phyloP scores from a whole-genome alignment of 139 green algal species.

The Coelastrella sp. region DNA sequence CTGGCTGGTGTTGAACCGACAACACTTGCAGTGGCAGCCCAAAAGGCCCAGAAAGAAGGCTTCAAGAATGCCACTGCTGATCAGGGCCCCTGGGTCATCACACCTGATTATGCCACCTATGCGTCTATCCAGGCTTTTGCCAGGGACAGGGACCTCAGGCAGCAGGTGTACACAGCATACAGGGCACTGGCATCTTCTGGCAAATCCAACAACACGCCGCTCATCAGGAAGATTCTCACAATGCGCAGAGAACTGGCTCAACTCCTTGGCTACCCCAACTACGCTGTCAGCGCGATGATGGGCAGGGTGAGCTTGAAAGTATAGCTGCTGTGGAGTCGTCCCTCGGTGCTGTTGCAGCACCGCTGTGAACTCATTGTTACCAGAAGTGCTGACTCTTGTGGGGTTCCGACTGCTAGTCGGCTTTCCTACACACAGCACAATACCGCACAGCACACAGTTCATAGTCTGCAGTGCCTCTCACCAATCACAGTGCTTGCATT shows the following conservation, averaged over 20 bases:
- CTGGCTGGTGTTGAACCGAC: constrained; percentile 83
- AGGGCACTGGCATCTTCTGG: constrained; percentile 82
- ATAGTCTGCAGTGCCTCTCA: too few relatives aligned
- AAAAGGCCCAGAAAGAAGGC: constrained; percentile 61
- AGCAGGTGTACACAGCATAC: constrained; percentile 93
- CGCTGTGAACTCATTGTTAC: too few relatives aligned
- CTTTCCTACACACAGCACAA: too few relatives aligned
- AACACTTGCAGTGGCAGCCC: constrained; percentile 74
- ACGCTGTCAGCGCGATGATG: constrained; percentile 85
- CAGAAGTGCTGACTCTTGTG: too few relatives aligned
- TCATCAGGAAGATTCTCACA: constrained; percentile 88
- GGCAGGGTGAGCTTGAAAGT: not conserved
- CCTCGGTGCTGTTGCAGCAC: too few relatives aligned
- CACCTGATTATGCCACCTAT: constrained; percentile 93
- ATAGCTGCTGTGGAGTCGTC: not conserved
- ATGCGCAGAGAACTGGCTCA: constrained; percentile 86
- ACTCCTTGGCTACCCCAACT: constrained; percentile 91
- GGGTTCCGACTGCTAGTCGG: too few relatives aligned
- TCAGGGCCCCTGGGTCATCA: constrained; percentile 94
- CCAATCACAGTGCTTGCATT: not conserved
- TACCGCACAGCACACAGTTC: too few relatives aligned
- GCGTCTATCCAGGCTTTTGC: constrained; percentile 83
- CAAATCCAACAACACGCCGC: constrained; percentile 88
- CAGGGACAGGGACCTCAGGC: constrained; percentile 85
- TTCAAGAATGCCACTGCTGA: constrained; percentile 84